Evolutionary conservation across 352 stramenopile genomes (phyloP), one percentile per base, ranked within the genome.

Genomic region (Phytophthora tubulina): DNA sequence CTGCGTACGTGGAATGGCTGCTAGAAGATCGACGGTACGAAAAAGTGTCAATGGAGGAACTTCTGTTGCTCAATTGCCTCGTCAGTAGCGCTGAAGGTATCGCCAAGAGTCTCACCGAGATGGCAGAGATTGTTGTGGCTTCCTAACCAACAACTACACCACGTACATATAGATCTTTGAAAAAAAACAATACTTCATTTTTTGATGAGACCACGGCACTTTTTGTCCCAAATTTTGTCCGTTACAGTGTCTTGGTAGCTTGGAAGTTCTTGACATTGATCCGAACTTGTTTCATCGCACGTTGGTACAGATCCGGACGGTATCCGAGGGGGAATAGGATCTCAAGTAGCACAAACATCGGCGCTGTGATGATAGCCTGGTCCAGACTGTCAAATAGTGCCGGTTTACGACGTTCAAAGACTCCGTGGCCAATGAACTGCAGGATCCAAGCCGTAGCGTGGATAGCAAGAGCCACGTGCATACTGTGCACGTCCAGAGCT

Each of bases 291-390:
- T 83, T 78, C 67, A 80, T 72, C 14, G 93, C 82, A 30, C 78
- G 79, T 44, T 85, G 59, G 72, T 92, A 87, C 9, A 97, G 78
- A 15, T 94, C 76, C 1, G 73, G 82, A 48, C 87, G 89, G 72
- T 96, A 97, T 27, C 91, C 91, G 2, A 96, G 64, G 8, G 78
- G 72, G 60, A 96, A 94, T 5, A 97, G 67, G 13, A 92, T 71
- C 63, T 97, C 90, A 7, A 97, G 78, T 44, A 97, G 68, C 68
- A 97, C 91, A 59, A 98, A 98, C 73, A 98, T 86, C 3, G 91
- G 91, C 2, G 92, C 92, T 1, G 89, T 95, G 70, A 96, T 82
- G 4, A 93, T 11, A 2, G 82, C 90, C 54, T 97, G 91, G 78
- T 95, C 88, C 44, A 96, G 71, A 57, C 89, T 96, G 63, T 97